Conservation (phyloP, 768 basidiomycete genomes). For the Dictyophora rubrovolvata region DNA sequence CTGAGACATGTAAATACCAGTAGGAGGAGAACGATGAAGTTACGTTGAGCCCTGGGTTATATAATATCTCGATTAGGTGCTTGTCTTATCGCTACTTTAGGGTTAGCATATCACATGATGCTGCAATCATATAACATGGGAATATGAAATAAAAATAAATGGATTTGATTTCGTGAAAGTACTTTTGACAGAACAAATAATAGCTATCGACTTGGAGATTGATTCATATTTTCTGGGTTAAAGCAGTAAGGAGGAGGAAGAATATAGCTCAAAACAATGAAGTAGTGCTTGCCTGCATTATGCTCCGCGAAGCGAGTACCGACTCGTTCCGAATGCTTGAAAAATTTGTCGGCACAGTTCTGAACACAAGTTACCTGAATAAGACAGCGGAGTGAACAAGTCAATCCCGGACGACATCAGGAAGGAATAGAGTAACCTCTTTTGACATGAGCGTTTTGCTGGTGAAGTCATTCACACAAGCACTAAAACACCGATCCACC, state of each 20-base stretch:
- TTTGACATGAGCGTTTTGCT: conserved; percentile 87
- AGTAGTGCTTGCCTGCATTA: conserved; percentile 73
- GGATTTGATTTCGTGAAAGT: background rate
- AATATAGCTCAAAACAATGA: background rate
- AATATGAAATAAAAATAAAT: background rate
- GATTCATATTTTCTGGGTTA: conserved; percentile 3
- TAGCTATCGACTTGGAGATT: background rate
- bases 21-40: background rate
- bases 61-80: too few species aligned
- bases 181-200: background rate
- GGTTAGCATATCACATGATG: background rate
- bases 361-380: conserved; percentile 78
- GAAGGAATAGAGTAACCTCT: conserved; percentile 41
- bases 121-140: background rate
- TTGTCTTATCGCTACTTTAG: background rate
- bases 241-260: background rate
- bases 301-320: conserved; percentile 87
- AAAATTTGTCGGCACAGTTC: conserved; percentile 95
- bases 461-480: conserved; percentile 95
- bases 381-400: background rate
- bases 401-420: background rate
- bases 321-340: conserved; percentile 92
- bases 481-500: conserved; percentile 91
- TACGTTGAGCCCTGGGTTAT: background rate
- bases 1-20: background rate